phyloP scores from a whole-genome alignment of 805 yeast species.

The Blastobotrys chiropterorum region DNA sequence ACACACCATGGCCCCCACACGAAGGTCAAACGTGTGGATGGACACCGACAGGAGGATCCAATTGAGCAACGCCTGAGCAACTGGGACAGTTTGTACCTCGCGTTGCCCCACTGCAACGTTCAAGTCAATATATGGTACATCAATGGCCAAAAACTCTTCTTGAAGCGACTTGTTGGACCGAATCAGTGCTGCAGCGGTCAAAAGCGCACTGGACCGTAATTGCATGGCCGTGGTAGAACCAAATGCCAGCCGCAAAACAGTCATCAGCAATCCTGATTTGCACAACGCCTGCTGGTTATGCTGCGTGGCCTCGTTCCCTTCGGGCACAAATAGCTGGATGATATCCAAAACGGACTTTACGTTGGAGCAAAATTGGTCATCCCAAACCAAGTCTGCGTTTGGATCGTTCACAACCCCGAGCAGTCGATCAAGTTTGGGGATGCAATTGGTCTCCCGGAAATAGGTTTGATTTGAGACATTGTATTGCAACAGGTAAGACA shows the following conservation, averaged over 20 bases:
- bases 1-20: constrained; percentile 65
- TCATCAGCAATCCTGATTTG: constrained; percentile 56
- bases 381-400: constrained; percentile 50
- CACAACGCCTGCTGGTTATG: constrained; percentile 57
- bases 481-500: constrained; percentile 66
- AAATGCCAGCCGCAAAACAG: constrained; percentile 65
- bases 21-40: constrained; percentile 74
- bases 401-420: constrained; percentile 44
- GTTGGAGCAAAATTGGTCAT: constrained; percentile 66
- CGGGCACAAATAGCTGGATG: constrained; percentile 62
- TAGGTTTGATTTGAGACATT: constrained; percentile 86
- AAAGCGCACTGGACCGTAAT: constrained; percentile 61
- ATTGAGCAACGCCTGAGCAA: constrained; percentile 62
- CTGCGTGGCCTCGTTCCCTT: constrained; percentile 61
- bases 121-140: constrained; percentile 89
- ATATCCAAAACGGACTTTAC: constrained; percentile 64
- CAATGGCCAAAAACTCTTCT: constrained; percentile 65
- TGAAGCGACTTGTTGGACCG: constrained; percentile 63
- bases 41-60: constrained; percentile 82
- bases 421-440: constrained; percentile 56
- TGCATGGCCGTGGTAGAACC: constrained; percentile 53
- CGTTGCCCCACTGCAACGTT: constrained; percentile 38
- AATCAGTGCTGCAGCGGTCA: constrained; percentile 73
- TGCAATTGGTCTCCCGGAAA: constrained; percentile 79
- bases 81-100: constrained; percentile 49